phyloP scores from a whole-genome alignment of 164 flowering plant genomes.

The Sextonia rubra region DNA sequence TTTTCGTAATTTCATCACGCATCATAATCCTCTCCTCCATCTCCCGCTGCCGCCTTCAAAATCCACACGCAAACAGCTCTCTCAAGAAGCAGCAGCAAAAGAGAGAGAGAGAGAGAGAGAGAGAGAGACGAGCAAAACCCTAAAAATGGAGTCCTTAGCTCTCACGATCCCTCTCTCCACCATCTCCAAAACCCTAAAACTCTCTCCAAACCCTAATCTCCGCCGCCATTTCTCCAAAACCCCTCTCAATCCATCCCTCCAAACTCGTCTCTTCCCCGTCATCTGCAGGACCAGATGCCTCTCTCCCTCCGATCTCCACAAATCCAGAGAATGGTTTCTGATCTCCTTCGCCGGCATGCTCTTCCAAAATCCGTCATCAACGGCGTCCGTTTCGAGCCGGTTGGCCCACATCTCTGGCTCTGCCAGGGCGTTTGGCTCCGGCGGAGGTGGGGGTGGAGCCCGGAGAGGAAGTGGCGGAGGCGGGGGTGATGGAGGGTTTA shows the following conservation, averaged over 20 bases:
- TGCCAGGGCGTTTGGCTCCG: conserved; percentile 23
- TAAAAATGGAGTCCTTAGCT: conserved; percentile 37
- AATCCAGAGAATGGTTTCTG: conserved; percentile 6
- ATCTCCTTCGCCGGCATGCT: conserved; percentile 8
- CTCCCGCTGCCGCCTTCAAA: no score
- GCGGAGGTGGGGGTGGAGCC: conserved; percentile 35
- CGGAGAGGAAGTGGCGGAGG: conserved; percentile 42
- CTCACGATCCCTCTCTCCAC: conserved; percentile 27
- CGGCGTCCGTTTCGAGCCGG: conserved; percentile 13
- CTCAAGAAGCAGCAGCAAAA: no score
- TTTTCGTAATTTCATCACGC: no score
- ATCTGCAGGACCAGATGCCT: conserved; percentile 20
- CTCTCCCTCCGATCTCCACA: conserved; percentile 3
- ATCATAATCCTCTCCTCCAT: no score
- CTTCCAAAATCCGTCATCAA: conserved; percentile 13
- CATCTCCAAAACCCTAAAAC: conserved; percentile 36
- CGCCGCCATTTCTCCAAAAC: conserved; percentile 20
- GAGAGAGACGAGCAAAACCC: not conserved
- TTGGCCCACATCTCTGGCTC: conserved; percentile 30
- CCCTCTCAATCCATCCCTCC: conserved; percentile 9
- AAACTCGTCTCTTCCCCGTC: not conserved
- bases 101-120: not conserved
- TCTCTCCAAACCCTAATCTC: conserved; percentile 6
- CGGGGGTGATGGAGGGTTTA: conserved; percentile 38
- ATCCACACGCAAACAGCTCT: no score